These are phyloP conservation scores for Leccinellum albellum DNA, from an alignment of 768 basidiomycete species.

Conservation along the genomic window DNA sequence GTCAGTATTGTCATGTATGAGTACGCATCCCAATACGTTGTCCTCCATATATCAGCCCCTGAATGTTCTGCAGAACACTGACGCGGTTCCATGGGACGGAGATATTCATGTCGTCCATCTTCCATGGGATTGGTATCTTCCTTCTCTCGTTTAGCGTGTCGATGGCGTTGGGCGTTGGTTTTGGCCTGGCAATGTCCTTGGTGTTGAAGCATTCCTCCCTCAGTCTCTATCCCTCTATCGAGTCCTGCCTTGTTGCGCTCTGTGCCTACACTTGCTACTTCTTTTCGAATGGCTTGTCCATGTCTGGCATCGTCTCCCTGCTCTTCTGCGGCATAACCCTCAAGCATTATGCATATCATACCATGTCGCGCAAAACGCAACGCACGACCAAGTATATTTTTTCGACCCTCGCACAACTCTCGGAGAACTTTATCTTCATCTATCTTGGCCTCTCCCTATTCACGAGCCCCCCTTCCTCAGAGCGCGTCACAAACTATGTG, in stretches of 20 bases:
- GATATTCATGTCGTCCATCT: slow-evolving; percentile 81
- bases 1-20: slow-evolving; percentile 99
- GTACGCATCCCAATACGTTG: slow-evolving; percentile 49
- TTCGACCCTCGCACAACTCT: slow-evolving; percentile 86
- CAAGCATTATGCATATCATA: slow-evolving; percentile 99
- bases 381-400: slow-evolving; percentile 95
- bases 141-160: slow-evolving; percentile 91
- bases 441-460: slow-evolving; percentile 98
- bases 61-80: slow-evolving; percentile 59
- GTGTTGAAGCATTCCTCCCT: slow-evolving; percentile 93
- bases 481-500: slow-evolving; percentile 78
- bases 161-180: slow-evolving; percentile 88
- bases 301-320: slow-evolving; percentile 96
- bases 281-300: slow-evolving; percentile 92
- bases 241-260: slow-evolving; percentile 93
- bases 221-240: slow-evolving; percentile 84
- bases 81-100: slow-evolving; percentile 89
- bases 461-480: slow-evolving; percentile 75
- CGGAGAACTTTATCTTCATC: slow-evolving; percentile 99
- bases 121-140: slow-evolving; percentile 98
- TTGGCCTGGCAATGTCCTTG: slow-evolving; percentile 88
- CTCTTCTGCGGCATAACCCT: slow-evolving; percentile 98
- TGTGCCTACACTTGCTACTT: slow-evolving; percentile 97
- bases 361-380: slow-evolving; percentile 95
- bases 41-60: not conserved